Percentiles rank a stretch among this genome's conserved stretches.
These are phyloP conservation scores for Aspergillus sp. DNA, from an alignment of 2,329 filamentous ascomycete species.

Conservation along the genomic window DNA sequence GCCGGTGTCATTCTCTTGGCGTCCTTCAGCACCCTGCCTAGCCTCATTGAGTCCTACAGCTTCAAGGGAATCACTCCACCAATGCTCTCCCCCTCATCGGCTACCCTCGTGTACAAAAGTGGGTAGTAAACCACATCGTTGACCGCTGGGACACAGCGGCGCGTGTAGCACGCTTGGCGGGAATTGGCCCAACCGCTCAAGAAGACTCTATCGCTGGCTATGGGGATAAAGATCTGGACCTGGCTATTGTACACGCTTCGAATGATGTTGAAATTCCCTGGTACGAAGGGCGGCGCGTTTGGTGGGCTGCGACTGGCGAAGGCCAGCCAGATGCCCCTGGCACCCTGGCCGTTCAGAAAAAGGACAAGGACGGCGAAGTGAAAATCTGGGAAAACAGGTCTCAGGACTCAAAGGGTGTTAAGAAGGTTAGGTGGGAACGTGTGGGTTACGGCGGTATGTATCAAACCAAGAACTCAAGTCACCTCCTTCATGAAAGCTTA, in stretches of 20 bases:
- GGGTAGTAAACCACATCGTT: conserved; percentile 60
- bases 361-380: conserved; percentile 25
- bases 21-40: conserved; percentile 69
- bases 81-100: conserved; percentile 65
- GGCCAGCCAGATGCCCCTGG: conserved; percentile 20
- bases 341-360: conserved; percentile 20
- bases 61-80: conserved; percentile 71
- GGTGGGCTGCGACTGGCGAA: conserved; percentile 33
- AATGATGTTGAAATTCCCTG: conserved; percentile 82
- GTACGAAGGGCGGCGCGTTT: conserved; percentile 40
- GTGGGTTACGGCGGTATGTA: conserved; percentile 39
- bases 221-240: conserved; percentile 50
- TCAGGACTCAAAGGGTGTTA: conserved; percentile 17
- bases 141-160: conserved; percentile 75
- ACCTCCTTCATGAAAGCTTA: not conserved
- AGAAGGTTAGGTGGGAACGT: conserved; percentile 40
- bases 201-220: conserved; percentile 50
- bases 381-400: conserved; percentile 34
- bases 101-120: conserved; percentile 60
- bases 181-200: conserved; percentile 18
- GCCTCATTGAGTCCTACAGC: conserved; percentile 71
- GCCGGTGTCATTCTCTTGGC: conserved; percentile 76
- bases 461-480: no score
- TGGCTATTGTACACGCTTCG: conserved; percentile 73
- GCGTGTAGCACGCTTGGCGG: conserved; percentile 50